Percentiles rank a stretch among this genome's conserved stretches.
Evolutionary conservation across 371 early-diverging fungal species (phyloP).

Genomic region (Circinella minor): DNA sequence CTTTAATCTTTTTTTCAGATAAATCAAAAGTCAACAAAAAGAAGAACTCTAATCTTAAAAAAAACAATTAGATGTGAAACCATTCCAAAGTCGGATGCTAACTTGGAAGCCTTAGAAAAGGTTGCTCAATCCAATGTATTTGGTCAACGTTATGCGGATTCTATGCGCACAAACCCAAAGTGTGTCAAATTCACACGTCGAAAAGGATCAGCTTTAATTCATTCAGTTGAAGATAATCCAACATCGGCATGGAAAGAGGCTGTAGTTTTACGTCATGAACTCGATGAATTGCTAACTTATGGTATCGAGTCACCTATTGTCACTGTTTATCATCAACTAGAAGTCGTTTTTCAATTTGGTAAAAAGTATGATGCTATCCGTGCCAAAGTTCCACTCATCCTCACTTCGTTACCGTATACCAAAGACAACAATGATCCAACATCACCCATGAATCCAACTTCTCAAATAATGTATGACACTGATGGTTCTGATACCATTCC

Average conservation of each 20-base stretch:
- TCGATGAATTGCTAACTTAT: constrained; percentile 35
- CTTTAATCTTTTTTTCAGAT: background rate
- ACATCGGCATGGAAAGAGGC: constrained; percentile 39
- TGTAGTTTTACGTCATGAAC: constrained; percentile 32
- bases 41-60: background rate
- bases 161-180: constrained; percentile 22
- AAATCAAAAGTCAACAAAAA: background rate
- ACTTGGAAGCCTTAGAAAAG: constrained; percentile 25
- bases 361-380: constrained; percentile 42
- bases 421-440: background rate
- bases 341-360: constrained; percentile 43
- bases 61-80: constrained; percentile 31
- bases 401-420: constrained; percentile 28
- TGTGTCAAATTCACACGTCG: constrained; percentile 33
- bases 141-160: constrained; percentile 20
- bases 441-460: background rate
- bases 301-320: constrained; percentile 43
- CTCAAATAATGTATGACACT: no score
- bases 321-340: constrained; percentile 44
- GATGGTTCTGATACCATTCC: background rate
- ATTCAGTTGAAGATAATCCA: constrained; percentile 24
- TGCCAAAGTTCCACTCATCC: constrained; percentile 38
- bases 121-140: constrained; percentile 15
- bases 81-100: constrained; percentile 36
- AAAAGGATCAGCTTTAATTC: constrained; percentile 36